These are phyloP conservation scores for Stromatinia cepivora DNA, from an alignment of 2,329 filamentous ascomycete species.

Conservation along the genomic window DNA sequence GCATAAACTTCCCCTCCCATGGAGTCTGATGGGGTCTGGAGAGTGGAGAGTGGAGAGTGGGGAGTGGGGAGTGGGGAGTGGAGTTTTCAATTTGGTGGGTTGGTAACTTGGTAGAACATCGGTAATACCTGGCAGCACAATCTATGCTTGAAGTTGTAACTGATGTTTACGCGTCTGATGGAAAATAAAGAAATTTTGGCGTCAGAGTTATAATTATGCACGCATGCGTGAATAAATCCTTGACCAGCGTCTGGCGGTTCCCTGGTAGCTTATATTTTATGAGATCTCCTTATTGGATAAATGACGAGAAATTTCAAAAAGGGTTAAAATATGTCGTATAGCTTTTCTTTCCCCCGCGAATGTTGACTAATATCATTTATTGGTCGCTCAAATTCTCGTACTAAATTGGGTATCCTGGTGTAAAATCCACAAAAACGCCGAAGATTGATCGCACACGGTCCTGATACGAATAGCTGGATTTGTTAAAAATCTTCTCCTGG, in stretches of 20 bases:
- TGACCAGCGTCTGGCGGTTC: constrained; percentile 4
- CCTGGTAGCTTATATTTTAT: neutral
- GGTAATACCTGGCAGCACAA: constrained; percentile 11
- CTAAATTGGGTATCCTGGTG: constrained; percentile 1
- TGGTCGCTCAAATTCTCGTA: constrained; percentile 17
- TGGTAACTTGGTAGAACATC: constrained; percentile 10
- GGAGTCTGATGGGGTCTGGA: constrained; percentile 19
- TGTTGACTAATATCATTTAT: neutral
- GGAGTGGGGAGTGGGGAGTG: constrained; percentile 14
- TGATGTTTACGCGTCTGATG: neutral
- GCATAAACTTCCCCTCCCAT: constrained; percentile 2
- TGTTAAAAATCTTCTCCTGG: neutral
- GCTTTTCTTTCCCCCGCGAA: neutral
- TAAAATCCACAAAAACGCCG: constrained; percentile 17
- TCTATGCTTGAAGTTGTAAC: neutral
- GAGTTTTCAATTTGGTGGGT: constrained; percentile 4
- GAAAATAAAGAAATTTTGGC: neutral
- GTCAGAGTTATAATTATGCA: neutral
- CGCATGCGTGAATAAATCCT: neutral
- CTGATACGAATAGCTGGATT: neutral
- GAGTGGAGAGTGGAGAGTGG: constrained; percentile 10
- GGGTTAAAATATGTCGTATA: neutral
- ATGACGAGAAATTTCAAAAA: neutral
- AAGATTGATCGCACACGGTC: constrained; percentile 11
- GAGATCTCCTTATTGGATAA: neutral